phyloP scores from a whole-genome alignment of 441 rosid genomes.

The Corymbia calophylla region DNA sequence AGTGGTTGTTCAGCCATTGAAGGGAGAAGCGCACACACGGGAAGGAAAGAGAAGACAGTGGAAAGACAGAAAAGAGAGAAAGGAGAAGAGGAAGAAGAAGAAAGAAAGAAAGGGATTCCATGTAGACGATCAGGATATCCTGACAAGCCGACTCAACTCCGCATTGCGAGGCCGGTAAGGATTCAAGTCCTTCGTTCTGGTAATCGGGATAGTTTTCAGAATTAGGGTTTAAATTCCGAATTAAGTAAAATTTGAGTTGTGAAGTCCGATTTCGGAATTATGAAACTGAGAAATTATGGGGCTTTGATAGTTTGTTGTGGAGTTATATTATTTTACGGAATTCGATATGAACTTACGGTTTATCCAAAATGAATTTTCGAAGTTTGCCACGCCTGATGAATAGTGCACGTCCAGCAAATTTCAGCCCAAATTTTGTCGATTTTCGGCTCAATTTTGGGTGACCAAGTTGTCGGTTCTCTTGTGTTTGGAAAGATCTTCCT shows the following conservation, averaged over 20 bases:
- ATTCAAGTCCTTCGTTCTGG: background rate
- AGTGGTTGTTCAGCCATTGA: background rate
- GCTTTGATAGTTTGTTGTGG: background rate
- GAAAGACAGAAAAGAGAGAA: background rate
- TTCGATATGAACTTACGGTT: rapidly evolving
- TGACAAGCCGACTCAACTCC: background rate
- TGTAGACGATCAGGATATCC: background rate
- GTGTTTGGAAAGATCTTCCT: background rate
- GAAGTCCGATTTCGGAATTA: background rate
- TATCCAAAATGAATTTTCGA: background rate
- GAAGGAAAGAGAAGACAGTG: background rate
- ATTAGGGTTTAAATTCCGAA: background rate
- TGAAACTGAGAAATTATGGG: background rate
- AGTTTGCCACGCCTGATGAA: background rate
- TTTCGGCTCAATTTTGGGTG: background rate
- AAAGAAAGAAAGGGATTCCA: background rate
- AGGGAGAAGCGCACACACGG: background rate
- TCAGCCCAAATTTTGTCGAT: rapidly evolving
- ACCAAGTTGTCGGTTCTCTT: background rate
- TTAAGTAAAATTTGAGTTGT: background rate
- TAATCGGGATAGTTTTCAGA: background rate
- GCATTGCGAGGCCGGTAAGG: background rate
- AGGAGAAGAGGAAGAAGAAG: background rate
- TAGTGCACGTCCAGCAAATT: rapidly evolving
- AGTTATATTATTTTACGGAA: background rate